Conservation (phyloP, 1,284 basidiomycete genomes). For the Microbotryum lychnidis-dioicae region DNA sequence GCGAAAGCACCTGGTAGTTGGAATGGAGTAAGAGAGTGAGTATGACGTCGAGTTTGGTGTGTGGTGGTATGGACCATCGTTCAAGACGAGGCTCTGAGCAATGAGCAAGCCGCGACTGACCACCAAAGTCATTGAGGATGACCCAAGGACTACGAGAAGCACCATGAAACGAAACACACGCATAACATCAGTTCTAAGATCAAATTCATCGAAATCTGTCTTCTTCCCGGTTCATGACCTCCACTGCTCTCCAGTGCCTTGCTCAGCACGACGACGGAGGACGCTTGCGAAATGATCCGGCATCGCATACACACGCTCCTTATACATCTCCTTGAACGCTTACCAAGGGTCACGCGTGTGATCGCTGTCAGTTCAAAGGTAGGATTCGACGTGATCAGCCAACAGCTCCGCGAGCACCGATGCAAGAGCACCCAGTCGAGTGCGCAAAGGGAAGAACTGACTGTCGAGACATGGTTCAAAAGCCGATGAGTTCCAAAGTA, state of each 20-base stretch:
- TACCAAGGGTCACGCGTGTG: constrained; percentile 33
- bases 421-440: not conserved
- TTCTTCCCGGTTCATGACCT: too few species aligned
- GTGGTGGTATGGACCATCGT: not conserved
- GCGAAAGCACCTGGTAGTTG: constrained; percentile 42
- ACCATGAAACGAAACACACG: too few species aligned
- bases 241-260: too few species aligned
- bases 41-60: not conserved
- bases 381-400: too few species aligned
- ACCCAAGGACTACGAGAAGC: constrained; percentile 74
- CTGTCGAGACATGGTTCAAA: constrained; percentile 23
- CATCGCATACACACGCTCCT: too few species aligned
- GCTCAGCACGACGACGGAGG: too few species aligned
- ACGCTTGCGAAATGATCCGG: too few species aligned
- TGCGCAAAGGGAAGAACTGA: constrained; percentile 4
- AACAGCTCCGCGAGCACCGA: not conserved
- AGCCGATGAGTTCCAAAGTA: too few species aligned
- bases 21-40: not conserved
- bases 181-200: too few species aligned
- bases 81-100: constrained; percentile 7
- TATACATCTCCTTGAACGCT: not conserved
- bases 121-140: constrained; percentile 96
- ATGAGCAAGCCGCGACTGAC: constrained; percentile 51
- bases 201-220: too few species aligned
- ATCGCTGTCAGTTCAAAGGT: constrained; percentile 6